Conservation (phyloP, 1,284 basidiomycete species). For the Coriolopsis trogii region DNA sequence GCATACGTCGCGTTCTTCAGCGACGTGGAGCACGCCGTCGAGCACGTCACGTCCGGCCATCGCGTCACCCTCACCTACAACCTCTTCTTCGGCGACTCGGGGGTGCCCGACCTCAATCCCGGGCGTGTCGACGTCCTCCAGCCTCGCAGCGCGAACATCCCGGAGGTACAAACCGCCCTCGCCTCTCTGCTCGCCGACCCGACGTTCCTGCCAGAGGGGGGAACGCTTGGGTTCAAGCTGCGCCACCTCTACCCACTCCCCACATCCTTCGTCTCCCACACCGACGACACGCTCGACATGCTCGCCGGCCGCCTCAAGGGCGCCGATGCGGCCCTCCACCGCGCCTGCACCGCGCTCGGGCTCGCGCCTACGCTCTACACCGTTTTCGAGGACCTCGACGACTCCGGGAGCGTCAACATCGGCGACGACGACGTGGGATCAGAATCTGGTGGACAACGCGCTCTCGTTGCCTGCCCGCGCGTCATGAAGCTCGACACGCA, state of each 20-base stretch:
- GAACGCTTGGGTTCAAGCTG: conserved; percentile 41
- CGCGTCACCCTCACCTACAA: conserved; percentile 49
- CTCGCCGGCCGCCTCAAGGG: conserved; percentile 7
- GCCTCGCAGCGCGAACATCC: not conserved
- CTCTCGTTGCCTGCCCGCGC: conserved; percentile 16
- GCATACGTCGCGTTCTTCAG: conserved; percentile 43
- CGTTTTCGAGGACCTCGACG: conserved; percentile 19
- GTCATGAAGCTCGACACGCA: conserved; percentile 14
- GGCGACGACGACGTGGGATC: too few species aligned
- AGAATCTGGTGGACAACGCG: too few species aligned
- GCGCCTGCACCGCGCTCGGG: conserved; percentile 12
- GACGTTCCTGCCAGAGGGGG: conserved; percentile 35
- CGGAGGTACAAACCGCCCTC: conserved; percentile 14
- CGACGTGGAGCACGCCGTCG: conserved; percentile 49
- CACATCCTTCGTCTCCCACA: not conserved
- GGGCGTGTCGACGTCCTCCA: not conserved
- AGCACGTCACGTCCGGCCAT: conserved; percentile 40
- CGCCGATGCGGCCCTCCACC: conserved; percentile 9
- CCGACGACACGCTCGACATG: not conserved
- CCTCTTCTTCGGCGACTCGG: conserved; percentile 29
- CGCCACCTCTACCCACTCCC: conserved; percentile 34
- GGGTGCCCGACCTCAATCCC: not conserved
- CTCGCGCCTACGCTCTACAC: conserved; percentile 14
- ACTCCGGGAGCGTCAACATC: too few species aligned
- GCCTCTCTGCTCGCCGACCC: conserved; percentile 27